Evolutionary conservation across 169 alveolate species (phyloP).

Genomic region (Plasmodium billcollinsi): DNA sequence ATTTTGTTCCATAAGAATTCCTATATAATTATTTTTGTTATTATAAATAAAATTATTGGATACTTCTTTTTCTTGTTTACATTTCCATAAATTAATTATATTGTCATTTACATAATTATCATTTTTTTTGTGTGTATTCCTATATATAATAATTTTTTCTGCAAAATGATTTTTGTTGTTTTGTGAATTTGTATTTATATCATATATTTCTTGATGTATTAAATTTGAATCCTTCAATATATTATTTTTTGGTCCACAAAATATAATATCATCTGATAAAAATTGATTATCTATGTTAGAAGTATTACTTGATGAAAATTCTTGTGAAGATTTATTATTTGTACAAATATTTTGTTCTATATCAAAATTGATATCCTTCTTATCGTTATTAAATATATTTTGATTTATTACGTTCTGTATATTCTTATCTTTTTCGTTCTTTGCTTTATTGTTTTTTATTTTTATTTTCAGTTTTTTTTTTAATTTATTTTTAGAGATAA

Average conservation of each 20-base stretch:
- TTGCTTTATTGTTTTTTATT: background rate
- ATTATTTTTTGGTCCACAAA: background rate
- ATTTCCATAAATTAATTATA: constrained; percentile 43
- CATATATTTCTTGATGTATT: background rate
- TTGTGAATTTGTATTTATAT: background rate
- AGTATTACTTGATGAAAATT: background rate
- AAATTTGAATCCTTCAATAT: background rate
- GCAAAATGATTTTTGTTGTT: background rate
- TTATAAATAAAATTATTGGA: constrained; percentile 72
- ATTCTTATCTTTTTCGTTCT: background rate
- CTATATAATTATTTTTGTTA: constrained; percentile 64
- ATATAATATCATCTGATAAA: constrained; percentile 15
- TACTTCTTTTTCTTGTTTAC: constrained; percentile 20
- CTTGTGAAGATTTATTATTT: constrained; percentile 4
- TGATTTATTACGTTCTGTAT: background rate
- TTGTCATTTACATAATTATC: background rate
- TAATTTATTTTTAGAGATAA: constrained; percentile 69
- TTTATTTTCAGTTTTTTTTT: constrained; percentile 13
- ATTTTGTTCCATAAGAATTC: constrained; percentile 54
- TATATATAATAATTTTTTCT: background rate
- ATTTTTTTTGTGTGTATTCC: background rate
- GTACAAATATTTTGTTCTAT: background rate
- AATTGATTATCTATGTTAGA: background rate
- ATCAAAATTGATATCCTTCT: background rate
- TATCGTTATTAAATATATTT: background rate